Evolutionary conservation across 139 green algal species (phyloP), one percentile per base, ranked within the genome.

Genomic region (Raphidocelis subcapitata): DNA sequence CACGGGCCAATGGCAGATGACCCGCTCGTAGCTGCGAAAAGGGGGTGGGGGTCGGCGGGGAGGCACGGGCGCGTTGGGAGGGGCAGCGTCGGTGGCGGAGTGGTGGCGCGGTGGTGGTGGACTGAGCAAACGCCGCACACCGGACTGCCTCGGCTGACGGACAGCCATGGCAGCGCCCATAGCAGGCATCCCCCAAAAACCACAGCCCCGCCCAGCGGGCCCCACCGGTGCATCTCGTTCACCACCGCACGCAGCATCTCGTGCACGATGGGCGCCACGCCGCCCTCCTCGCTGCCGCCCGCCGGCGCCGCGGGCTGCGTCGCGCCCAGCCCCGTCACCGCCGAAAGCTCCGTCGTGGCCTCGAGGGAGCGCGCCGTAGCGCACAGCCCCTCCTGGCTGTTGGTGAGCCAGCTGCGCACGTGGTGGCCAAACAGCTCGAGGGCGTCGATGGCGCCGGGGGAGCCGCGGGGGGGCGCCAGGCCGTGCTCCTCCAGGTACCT

Each of bases 391-490:
- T 76, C 69, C 54, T 79, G 72, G 33, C 51, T 75, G 51, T 69
- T 70, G 24, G 44, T 73, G 70, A 85, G 76, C 82, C 82, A 88
- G 60, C 29, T 63, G 57, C 79, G 69, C 46, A 88, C 79, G 44
- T 85, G 76, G 21, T 49, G 59, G 23, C 61, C 52, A 68, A 83
- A 88, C 60, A 88, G 75, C 71, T 81, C 77, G 67, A 84, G 68
- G 26, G 71, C 62, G 62, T 85, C 72, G 18, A 88, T 76, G 69
- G 74, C 68, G 61, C 79, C 79, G 2, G 82, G 82, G 60, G 83
- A 79, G 28, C 63, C 74, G 10, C 57, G 79, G 24, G 74, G 69
- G 33, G 69, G 63, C 20, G 51, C n/a, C 46, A 84, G 35, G 36
- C 52, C 37, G 16, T 73, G 37, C 29, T 56, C 67, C 55, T 78